These are phyloP conservation scores for Pestalotiopsis sp. DNA, from an alignment of 2,329 filamentous ascomycete species.

Conservation along the genomic window DNA sequence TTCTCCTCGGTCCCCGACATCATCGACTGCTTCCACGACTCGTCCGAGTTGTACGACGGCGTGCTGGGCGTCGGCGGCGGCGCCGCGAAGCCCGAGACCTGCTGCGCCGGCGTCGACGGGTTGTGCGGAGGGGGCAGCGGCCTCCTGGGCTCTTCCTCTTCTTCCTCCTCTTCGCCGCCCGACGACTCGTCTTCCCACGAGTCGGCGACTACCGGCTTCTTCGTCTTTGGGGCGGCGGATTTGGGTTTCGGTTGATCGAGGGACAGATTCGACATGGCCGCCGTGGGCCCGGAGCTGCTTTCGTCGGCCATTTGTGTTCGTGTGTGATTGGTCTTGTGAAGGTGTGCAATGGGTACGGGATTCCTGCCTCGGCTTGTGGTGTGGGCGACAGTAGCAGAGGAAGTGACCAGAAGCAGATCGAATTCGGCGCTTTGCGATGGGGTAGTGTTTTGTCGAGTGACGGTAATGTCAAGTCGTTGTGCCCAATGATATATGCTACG, in stretches of 20 bases:
- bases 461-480: no score
- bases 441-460: no score
- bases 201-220: slow-evolving; percentile 56
- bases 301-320: slow-evolving; percentile 21
- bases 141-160: slow-evolving; percentile 27
- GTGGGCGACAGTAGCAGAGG: background rate
- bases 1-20: slow-evolving; percentile 17
- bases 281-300: slow-evolving; percentile 17
- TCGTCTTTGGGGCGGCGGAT: slow-evolving; percentile 21
- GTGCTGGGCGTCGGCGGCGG: slow-evolving; percentile 70
- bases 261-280: slow-evolving; percentile 30
- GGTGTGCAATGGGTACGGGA: background rate
- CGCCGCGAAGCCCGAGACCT: slow-evolving; percentile 39
- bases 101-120: slow-evolving; percentile 19
- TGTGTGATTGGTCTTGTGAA: no score
- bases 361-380: background rate
- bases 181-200: slow-evolving; percentile 76
- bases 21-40: slow-evolving; percentile 23
- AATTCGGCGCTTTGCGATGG: no score
- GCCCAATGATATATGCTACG: no score
- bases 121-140: slow-evolving; percentile 18
- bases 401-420: background rate
- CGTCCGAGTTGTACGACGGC: slow-evolving; percentile 39
- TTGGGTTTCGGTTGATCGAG: slow-evolving; percentile 24
- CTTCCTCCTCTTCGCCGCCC: slow-evolving; percentile 36